phyloP scores from a whole-genome alignment of 345 rosid species.

The Psidium guajava region DNA sequence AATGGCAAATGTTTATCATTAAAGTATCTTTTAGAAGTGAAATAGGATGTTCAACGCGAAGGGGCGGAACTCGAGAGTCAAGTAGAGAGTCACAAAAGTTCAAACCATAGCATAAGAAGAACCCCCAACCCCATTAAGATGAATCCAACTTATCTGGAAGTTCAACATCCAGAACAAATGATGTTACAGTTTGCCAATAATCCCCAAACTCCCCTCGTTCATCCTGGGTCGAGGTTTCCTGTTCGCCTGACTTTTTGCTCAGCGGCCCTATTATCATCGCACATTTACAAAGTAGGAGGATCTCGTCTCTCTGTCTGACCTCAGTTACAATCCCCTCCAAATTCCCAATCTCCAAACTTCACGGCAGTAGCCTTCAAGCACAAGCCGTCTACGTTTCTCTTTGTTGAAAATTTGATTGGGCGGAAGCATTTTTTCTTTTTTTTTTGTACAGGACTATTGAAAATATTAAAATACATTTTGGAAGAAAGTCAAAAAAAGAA shows the following conservation, averaged over 20 bases:
- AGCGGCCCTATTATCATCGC: no score
- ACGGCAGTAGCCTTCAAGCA: not conserved
- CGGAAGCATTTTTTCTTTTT: no score
- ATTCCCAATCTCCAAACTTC: not conserved
- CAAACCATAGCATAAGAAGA: no score
- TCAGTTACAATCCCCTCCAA: not conserved
- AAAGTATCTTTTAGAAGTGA: not conserved
- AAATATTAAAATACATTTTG: no score
- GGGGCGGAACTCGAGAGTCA: not conserved
- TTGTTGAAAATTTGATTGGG: not conserved
- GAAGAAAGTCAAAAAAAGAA: no score
- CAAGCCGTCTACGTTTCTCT: not conserved
- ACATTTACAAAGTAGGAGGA: not conserved
- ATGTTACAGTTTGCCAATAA: not conserved
- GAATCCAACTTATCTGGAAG: not conserved
- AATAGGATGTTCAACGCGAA: not conserved
- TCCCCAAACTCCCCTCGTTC: not conserved
- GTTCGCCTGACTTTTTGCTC: no score
- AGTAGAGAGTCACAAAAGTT: no score
- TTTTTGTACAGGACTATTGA: no score
- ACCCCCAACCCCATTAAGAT: no score
- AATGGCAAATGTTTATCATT: not conserved
- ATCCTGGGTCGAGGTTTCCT: no score
- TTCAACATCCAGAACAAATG: not conserved
- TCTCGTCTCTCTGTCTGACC: not conserved